Conservation (phyloP, 257 asterid genomes). For the Forsythia viridissima region DNA sequence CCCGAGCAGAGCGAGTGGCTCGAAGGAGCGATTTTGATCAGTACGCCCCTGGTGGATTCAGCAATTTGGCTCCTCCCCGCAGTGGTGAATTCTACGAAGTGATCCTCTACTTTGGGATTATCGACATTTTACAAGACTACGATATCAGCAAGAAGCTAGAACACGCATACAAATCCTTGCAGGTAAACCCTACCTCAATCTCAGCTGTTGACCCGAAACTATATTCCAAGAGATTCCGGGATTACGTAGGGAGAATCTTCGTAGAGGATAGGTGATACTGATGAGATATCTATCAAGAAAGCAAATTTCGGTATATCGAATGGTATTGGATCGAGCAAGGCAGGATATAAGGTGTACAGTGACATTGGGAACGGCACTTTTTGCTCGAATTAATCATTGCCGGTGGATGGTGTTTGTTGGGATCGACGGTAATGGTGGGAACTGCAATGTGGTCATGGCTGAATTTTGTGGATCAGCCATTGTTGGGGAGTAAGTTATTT, state of each 20-base stretch:
- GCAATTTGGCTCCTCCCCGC: constrained; percentile 45
- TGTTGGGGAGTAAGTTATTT: constrained; percentile 40
- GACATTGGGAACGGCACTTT: neutral
- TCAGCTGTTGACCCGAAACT: constrained; percentile 96
- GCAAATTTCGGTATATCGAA: neutral
- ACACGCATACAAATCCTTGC: constrained; percentile 91
- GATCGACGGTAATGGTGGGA: neutral
- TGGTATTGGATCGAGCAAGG: neutral
- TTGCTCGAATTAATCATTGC: neutral
- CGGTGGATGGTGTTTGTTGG: neutral
- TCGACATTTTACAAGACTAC: constrained; percentile 90
- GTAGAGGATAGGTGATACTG: constrained; percentile 63
- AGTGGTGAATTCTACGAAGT: constrained; percentile 70
- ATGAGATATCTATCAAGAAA: neutral
- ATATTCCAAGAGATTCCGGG: constrained; percentile 84
- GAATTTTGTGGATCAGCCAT: constrained; percentile 69
- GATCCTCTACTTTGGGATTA: constrained; percentile 87
- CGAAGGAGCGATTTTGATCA: constrained; percentile 82
- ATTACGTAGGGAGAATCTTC: constrained; percentile 77
- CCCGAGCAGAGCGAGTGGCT: constrained; percentile 75
- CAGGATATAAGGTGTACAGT: neutral
- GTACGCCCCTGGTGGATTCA: constrained; percentile 52
- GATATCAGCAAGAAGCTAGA: constrained; percentile 93
- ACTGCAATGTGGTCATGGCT: constrained; percentile 41
- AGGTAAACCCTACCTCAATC: constrained; percentile 78